These are phyloP conservation scores for Phytophthora crassamura DNA, from an alignment of 352 stramenopile species.

Conservation along the genomic window DNA sequence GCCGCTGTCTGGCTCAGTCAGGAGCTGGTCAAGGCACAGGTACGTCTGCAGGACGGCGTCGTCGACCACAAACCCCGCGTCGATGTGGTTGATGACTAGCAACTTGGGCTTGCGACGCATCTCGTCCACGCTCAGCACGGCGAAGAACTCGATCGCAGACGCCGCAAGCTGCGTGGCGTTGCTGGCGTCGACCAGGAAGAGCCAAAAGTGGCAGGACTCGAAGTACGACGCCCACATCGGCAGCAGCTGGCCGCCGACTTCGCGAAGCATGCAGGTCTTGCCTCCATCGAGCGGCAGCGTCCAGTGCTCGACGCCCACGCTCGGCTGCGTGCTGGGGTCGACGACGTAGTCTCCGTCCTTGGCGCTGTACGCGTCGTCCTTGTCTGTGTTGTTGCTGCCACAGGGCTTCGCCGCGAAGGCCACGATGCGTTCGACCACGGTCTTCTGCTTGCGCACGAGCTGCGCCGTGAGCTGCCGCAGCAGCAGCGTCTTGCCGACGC, in stretches of 20 bases:
- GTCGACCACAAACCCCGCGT: slow-evolving; percentile 54
- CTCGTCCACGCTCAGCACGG: slow-evolving; percentile 53
- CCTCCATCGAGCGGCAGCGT: slow-evolving; percentile 48
- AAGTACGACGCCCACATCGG: slow-evolving; percentile 82
- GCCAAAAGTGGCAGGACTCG: slow-evolving; percentile 66
- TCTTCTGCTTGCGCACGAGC: slow-evolving; percentile 47
- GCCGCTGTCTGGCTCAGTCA: slow-evolving; percentile 37
- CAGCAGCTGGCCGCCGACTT: slow-evolving; percentile 72
- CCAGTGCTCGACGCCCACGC: slow-evolving; percentile 70
- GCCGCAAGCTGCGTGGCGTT: slow-evolving; percentile 57
- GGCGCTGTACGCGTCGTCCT: slow-evolving; percentile 12
- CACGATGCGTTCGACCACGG: slow-evolving; percentile 50
- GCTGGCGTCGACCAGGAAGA: slow-evolving; percentile 74
- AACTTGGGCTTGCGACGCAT: slow-evolving; percentile 72
- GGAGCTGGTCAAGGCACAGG: slow-evolving; percentile 59
- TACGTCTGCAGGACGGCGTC: slow-evolving; percentile 59
- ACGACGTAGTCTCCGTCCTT: slow-evolving; percentile 30
- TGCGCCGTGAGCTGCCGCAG: slow-evolving; percentile 64
- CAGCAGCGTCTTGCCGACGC: slow-evolving; percentile 74
- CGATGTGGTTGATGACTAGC: slow-evolving; percentile 76
- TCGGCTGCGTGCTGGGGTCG: slow-evolving; percentile 57
- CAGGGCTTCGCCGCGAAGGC: slow-evolving; percentile 30
- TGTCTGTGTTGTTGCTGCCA: slow-evolving; percentile 8
- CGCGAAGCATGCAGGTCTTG: slow-evolving; percentile 51
- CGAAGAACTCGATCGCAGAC: slow-evolving; percentile 69